Percentiles rank a stretch among this genome's conserved stretches.
Conservation (phyloP, 306 rosid genomes). For the Lablab purpureus region DNA sequence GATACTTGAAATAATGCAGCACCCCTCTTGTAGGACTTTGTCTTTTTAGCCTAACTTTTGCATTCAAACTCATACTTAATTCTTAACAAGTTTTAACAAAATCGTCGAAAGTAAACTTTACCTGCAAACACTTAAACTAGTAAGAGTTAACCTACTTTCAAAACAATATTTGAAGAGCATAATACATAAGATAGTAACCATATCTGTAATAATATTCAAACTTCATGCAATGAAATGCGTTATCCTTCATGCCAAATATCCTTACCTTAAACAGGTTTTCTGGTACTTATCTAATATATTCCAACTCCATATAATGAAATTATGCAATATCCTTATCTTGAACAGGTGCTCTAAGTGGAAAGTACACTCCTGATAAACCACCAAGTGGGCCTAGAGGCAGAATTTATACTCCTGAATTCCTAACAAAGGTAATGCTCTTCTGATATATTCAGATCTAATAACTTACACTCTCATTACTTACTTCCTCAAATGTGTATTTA, state of each 20-base stretch:
- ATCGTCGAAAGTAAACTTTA: neutral
- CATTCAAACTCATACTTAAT: too few species aligned
- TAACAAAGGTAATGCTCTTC: constrained; percentile 58
- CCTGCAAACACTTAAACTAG: neutral
- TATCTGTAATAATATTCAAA: neutral
- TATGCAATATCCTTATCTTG: constrained; percentile 25
- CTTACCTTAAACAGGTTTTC: constrained; percentile 58
- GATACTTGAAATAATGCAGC: constrained; percentile 1
- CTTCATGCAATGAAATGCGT: neutral
- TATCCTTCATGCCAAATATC: constrained; percentile 4
- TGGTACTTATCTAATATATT: constrained; percentile 30
- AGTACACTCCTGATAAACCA: constrained; percentile 79
- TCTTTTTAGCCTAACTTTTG: neutral
- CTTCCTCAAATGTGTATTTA: constrained; percentile 39
- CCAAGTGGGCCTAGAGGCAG: constrained; percentile 84
- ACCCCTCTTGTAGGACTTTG: neutral
- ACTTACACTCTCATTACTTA: constrained; percentile 8
- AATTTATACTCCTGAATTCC: constrained; percentile 80
- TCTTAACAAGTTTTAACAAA: too few species aligned
- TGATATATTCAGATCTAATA: constrained; percentile 19
- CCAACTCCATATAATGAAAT: neutral
- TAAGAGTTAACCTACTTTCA: neutral
- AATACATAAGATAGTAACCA: neutral
- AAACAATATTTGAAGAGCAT: neutral
- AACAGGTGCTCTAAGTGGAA: constrained; percentile 87